Base-by-base conservation (phyloP, 257 asterid species). In the Leonotis leonurus region DNA sequence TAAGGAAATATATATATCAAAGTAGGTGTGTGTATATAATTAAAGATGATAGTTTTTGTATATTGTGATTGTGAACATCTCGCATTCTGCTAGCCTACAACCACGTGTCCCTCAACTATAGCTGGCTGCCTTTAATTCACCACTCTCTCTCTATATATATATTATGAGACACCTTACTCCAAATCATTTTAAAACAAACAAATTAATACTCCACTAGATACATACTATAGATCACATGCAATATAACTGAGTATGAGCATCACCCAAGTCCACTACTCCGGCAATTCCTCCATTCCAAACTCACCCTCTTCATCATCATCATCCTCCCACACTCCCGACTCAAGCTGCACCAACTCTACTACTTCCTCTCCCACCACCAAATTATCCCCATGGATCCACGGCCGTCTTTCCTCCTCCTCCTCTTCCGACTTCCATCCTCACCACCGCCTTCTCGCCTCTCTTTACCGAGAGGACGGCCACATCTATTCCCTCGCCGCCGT, bases 401-500 rank as follows among this genome's bases (percentile, higher is more conserved):
- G 6, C 22, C 22, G 11, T 2, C 11, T 22, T 11, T 0, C 49
- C 21, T 1, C 40, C 8, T 3, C 49, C 0, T 2, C 49, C 22
- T 14, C 49, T 4, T 4, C 40, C 3, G 24, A 53, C 13, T 14
- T 29, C 25, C 21, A 27, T 20, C 16, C 71, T 1, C 56, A 51
- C 35, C 57, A 20, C 22, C 78, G 83, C 30, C 77, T 86, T 0
- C 76, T 89, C 55, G 87, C 95, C 0, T 75, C 90, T 0, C 69
- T 89, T 1, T 62, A 60, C 18, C 81, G 89, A 0, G 84, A 84
- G 73, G 87, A 77, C 62, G 96, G 94, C 1, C 91, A 86, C 59
- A 52, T 89, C 0, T 84, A 86, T 25, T 86, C 97, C 1, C 59
- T 89, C 29, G 95, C 95, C 1, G 78, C 91, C 1, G 73, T 81